phyloP scores from a whole-genome alignment of 352 stramenopile species.

The Phytophthora fragariaefolia region DNA sequence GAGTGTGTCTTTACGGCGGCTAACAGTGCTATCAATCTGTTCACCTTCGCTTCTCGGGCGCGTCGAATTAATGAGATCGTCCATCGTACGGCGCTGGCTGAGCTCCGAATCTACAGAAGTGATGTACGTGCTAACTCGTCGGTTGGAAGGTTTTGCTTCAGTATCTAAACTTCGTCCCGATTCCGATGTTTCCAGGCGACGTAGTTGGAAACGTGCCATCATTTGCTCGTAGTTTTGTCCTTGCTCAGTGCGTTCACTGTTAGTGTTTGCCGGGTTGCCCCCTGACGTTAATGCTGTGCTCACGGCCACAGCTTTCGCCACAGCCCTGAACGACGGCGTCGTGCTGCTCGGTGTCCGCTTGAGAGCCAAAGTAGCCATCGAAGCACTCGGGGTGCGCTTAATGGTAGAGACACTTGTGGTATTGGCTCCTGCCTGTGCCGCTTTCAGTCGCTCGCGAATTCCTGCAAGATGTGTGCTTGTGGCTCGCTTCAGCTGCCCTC shows the following conservation, averaged over 20 bases:
- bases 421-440: conserved; percentile 2
- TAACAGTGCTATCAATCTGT: conserved; percentile 12
- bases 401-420: neutral
- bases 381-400: conserved; percentile 16
- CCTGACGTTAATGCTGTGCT: conserved; percentile 5
- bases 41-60: conserved; percentile 23
- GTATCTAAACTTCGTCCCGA: conserved; percentile 10
- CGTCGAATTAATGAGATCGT: conserved; percentile 25
- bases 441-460: conserved; percentile 28
- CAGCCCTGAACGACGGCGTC: conserved; percentile 15
- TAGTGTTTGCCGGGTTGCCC: conserved; percentile 8
- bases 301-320: conserved; percentile 21
- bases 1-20: conserved; percentile 8
- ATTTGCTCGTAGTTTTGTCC: conserved; percentile 51
- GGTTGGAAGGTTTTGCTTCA: conserved; percentile 2
- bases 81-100: conserved; percentile 15
- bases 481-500: conserved; percentile 22
- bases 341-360: conserved; percentile 22
- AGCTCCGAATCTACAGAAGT: conserved; percentile 23
- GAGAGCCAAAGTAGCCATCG: conserved; percentile 11
- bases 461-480: conserved; percentile 28
- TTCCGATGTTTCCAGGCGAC: conserved; percentile 27
- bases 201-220: conserved; percentile 63
- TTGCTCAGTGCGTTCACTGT: conserved; percentile 3
- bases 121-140: conserved; percentile 20